Conservation (phyloP, 2,329 filamentous ascomycete genomes). For the Emericellopsis cladophorae region DNA sequence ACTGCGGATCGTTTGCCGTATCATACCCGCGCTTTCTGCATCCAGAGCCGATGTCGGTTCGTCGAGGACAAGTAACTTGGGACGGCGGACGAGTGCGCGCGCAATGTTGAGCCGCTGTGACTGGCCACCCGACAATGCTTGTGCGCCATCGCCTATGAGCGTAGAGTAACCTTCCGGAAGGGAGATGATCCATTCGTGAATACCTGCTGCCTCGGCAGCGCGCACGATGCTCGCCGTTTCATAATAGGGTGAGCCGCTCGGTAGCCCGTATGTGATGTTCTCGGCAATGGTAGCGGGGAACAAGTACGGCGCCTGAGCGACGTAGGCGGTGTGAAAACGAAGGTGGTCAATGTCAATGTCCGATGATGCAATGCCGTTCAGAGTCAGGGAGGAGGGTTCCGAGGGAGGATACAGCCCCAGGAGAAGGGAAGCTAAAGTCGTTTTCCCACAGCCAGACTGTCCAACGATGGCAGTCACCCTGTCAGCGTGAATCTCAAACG, state of each 20-base stretch:
- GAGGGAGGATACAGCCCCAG: constrained; percentile 52
- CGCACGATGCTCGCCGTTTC: constrained; percentile 27
- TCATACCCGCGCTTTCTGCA: constrained; percentile 46
- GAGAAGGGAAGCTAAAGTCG: constrained; percentile 65
- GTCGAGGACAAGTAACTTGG: constrained; percentile 66
- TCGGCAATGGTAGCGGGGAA: constrained; percentile 67
- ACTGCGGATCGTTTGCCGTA: constrained; percentile 47
- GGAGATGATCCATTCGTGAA: constrained; percentile 65
- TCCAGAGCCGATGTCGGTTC: constrained; percentile 81
- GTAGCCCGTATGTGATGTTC: constrained; percentile 74
- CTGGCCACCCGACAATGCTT: constrained; percentile 67
- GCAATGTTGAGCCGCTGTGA: constrained; percentile 73
- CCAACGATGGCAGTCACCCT: constrained; percentile 71
- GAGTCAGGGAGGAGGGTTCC: constrained; percentile 28
- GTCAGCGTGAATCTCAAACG: constrained; percentile 48
- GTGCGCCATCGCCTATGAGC: constrained; percentile 62
- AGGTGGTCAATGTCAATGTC: constrained; percentile 47
- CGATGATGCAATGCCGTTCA: constrained; percentile 43
- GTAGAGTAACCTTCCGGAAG: constrained; percentile 52
- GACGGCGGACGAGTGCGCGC: constrained; percentile 58
- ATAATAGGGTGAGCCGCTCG: constrained; percentile 36
- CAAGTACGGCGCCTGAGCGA: constrained; percentile 59
- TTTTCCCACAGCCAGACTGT: constrained; percentile 81
- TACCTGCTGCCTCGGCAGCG: constrained; percentile 47
- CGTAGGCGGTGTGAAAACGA: constrained; percentile 50